Percentiles rank a stretch among this genome's conserved stretches.
phyloP scores from a whole-genome alignment of 2,329 filamentous ascomycete species.

The Ceratocystis ficicola region DNA sequence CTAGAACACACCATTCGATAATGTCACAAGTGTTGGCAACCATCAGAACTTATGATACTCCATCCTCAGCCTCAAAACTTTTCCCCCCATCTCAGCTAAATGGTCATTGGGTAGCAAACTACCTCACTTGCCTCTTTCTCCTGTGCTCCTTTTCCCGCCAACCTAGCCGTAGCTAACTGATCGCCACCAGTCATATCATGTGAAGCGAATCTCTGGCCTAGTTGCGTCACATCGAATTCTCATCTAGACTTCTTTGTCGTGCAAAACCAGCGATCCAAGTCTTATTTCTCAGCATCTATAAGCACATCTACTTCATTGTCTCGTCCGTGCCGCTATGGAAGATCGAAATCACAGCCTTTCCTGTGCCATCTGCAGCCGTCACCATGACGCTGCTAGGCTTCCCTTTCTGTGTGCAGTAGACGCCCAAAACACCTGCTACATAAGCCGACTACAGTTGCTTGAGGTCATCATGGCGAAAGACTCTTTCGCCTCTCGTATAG shows the following conservation, averaged over 20 bases:
- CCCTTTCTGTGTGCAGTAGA: constrained; percentile 60
- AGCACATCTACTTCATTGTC: not conserved
- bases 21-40: not conserved
- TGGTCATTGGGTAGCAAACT: not conserved
- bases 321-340: not conserved
- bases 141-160: not conserved
- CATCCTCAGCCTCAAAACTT: too few species aligned
- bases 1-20: not conserved
- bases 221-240: constrained; percentile 2
- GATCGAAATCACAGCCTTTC: not conserved
- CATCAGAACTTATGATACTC: too few species aligned
- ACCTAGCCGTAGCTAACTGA: not conserved
- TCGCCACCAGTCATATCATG: not conserved
- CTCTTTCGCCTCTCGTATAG: constrained; percentile 38
- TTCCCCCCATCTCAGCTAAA: too few species aligned
- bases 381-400: constrained; percentile 42
- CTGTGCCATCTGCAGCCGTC: constrained; percentile 54
- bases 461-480: constrained; percentile 53
- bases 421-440: constrained; percentile 56
- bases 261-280: not conserved
- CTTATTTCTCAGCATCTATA: not conserved
- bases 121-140: not conserved
- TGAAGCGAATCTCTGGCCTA: not conserved
- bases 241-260: constrained; percentile 2
- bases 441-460: constrained; percentile 48